phyloP scores from a whole-genome alignment of 345 rosid genomes.

The Eucalyptus cloeziana region DNA sequence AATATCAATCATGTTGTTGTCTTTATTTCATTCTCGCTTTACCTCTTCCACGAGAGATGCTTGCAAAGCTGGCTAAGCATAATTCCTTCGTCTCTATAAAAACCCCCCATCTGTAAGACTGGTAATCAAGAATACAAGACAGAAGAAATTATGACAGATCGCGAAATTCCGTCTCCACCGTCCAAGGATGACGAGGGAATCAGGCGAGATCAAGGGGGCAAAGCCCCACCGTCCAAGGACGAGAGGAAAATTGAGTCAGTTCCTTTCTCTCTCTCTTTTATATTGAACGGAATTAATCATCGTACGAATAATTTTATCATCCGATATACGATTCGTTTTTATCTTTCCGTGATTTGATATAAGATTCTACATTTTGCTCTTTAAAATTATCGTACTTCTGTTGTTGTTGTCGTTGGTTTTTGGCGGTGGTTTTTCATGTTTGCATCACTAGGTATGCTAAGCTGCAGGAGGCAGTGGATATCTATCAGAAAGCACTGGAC shows the following conservation, averaged over 20 bases:
- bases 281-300: fast-evolving
- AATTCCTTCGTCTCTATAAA: not conserved
- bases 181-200: too few species aligned
- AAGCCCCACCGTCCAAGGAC: too few species aligned
- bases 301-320: fast-evolving
- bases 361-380: not conserved
- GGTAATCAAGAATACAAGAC: not conserved
- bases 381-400: not conserved
- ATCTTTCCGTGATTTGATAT: not conserved
- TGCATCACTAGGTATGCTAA: fast-evolving
- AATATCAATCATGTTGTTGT: not conserved
- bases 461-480: not conserved
- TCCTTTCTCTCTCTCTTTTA: not conserved
- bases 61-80: not conserved
- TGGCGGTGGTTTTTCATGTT: not conserved
- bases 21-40: not conserved
- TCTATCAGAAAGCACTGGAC: not conserved
- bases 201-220: too few species aligned
- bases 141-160: fast-evolving
- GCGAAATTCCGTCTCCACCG: fast-evolving
- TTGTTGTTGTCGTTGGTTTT: not conserved
- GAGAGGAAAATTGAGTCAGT: not conserved
- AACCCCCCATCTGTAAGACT: not conserved
- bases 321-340: not conserved
- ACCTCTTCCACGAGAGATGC: not conserved